A percentile compares a stretch with the other conserved stretches of the same genome.
phyloP scores from a whole-genome alignment of 805 yeast species.

The Lipomyces chichibuensis region DNA sequence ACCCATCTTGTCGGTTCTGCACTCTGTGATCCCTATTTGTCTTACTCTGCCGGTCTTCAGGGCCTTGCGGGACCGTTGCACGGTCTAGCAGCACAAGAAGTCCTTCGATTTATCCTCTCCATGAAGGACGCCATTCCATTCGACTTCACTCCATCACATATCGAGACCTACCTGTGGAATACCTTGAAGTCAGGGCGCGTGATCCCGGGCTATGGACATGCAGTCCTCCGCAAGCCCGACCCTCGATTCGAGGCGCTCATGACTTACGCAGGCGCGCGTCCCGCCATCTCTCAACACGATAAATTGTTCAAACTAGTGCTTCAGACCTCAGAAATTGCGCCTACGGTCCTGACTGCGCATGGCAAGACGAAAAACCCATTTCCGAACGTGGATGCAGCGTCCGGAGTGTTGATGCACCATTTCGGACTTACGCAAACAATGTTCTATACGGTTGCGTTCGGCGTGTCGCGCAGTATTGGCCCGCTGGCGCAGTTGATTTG shows the following conservation, averaged over 20 bases:
- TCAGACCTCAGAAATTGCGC: conserved; percentile 69
- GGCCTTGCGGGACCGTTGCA: conserved; percentile 88
- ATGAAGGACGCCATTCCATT: conserved; percentile 51
- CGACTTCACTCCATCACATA: conserved; percentile 51
- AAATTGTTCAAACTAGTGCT: conserved; percentile 68
- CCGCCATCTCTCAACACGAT: conserved; percentile 58
- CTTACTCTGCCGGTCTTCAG: conserved; percentile 76
- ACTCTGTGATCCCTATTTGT: conserved; percentile 71
- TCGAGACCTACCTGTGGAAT: conserved; percentile 71
- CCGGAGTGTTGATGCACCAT: conserved; percentile 78
- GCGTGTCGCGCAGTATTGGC: conserved; percentile 80
- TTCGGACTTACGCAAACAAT: conserved; percentile 74
- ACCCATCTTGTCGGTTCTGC: conserved; percentile 85
- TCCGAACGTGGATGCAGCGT: conserved; percentile 81
- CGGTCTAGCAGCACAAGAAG: conserved; percentile 86
- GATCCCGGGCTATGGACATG: conserved; percentile 88
- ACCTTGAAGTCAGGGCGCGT: conserved; percentile 73
- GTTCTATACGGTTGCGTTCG: conserved; percentile 80
- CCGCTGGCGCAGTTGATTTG: conserved; percentile 77
- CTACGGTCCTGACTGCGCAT: conserved; percentile 71
- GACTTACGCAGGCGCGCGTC: conserved; percentile 60
- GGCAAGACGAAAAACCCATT: conserved; percentile 86
- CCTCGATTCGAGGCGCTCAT: conserved; percentile 78
- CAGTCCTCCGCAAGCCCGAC: conserved; percentile 80
- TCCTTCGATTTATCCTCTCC: conserved; percentile 69